Evolutionary conservation across 257 asterid genomes (phyloP).

Genomic region (Knoxia roxburghii): DNA sequence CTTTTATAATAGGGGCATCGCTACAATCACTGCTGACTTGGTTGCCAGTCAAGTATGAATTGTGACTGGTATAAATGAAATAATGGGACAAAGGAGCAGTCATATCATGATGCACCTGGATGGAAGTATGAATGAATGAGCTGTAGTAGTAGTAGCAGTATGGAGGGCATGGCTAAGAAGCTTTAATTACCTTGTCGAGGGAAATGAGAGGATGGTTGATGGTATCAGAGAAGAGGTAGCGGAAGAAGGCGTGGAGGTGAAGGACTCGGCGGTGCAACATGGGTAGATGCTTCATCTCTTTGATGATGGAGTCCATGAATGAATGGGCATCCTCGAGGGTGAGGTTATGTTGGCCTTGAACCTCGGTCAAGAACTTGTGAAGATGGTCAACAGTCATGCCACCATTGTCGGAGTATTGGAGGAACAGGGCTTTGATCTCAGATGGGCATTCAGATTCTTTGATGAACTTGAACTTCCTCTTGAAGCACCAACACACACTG

Average conservation of each 20-base stretch:
- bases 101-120: conserved; percentile 69
- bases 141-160: too few species aligned
- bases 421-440: conserved; percentile 49
- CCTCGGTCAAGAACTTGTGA: conserved; percentile 50
- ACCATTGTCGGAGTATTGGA: conserved; percentile 54
- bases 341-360: conserved; percentile 49
- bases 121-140: too few species aligned
- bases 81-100: conserved; percentile 64
- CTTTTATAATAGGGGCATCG: conserved; percentile 59
- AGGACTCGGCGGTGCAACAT: conserved; percentile 45
- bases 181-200: conserved; percentile 40
- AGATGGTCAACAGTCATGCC: conserved; percentile 45
- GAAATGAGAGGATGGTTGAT: conserved; percentile 44
- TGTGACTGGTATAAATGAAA: conserved; percentile 67
- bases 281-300: conserved; percentile 44
- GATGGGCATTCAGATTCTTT: conserved; percentile 55
- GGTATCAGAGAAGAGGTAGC: conserved; percentile 42
- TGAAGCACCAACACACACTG: conserved; percentile 57
- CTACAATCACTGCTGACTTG: conserved; percentile 70
- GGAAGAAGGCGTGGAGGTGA: conserved; percentile 43
- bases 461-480: conserved; percentile 50
- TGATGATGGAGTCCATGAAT: conserved; percentile 38
- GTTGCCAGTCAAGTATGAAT: conserved; percentile 77
- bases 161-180: too few species aligned
- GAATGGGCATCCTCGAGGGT: conserved; percentile 42